These are phyloP conservation scores for Allomyces macrogynus DNA, from an alignment of 192 early-diverging fungal genomes.

Conservation along the genomic window DNA sequence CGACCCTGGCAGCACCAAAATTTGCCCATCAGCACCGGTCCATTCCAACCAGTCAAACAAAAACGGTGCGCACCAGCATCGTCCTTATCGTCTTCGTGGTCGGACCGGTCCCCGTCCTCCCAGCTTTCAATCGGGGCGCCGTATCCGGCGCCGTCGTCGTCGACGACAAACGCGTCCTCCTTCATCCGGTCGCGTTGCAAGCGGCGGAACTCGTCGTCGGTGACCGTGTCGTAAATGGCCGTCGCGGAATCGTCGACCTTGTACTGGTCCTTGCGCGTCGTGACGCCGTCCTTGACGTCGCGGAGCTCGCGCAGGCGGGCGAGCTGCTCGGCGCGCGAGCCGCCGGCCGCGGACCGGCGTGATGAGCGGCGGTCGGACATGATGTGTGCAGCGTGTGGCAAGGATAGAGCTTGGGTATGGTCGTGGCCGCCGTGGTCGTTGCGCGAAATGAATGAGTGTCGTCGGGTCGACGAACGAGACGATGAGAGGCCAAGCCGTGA, in stretches of 20 bases:
- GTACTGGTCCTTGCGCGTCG: background rate
- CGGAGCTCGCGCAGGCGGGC: background rate
- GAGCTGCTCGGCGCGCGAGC: constrained; percentile 2
- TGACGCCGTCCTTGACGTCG: background rate
- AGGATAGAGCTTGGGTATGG: no score
- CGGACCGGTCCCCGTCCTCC: constrained; percentile 24
- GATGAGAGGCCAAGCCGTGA: no score
- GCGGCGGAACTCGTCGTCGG: constrained; percentile 32
- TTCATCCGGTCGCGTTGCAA: constrained; percentile 11
- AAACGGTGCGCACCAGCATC: constrained; percentile 4
- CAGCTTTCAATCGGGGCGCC: constrained; percentile 31
- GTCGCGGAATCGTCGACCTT: constrained; percentile 14
- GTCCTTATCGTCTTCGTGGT: constrained; percentile 12
- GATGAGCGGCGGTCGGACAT: no score
- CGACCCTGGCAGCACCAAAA: background rate
- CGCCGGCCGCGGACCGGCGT: no score
- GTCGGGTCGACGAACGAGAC: no score
- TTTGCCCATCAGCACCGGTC: constrained; percentile 1
- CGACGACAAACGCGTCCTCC: constrained; percentile 38
- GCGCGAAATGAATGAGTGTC: no score
- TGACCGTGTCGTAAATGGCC: constrained; percentile 32
- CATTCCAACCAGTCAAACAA: constrained; percentile 6
- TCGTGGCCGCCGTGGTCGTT: no score
- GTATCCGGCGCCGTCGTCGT: constrained; percentile 49
- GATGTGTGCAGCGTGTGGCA: no score